Base-by-base conservation (phyloP, 1,139 yeast genomes). In the Casaregolazyma lundiana region DNA sequence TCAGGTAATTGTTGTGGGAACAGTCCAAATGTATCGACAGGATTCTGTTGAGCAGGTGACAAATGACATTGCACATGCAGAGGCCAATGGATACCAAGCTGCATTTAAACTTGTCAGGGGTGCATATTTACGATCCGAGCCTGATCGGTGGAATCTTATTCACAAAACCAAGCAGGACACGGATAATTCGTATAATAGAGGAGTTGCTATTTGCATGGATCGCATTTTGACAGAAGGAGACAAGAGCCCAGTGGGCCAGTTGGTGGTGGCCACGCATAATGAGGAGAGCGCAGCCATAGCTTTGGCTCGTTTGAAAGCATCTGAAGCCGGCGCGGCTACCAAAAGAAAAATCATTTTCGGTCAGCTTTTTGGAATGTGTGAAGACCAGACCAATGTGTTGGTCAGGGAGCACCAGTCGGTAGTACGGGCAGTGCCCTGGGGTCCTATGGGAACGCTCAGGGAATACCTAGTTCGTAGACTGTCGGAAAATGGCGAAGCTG, bases 401-500 rank as follows among this genome's bases (percentile, higher is more conserved):
- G 78, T 87, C 52, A 69, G 72, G 44, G 73, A 80, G 45, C 77
- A 80, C 40, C 87, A 80, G 50, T 81, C 77, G 56, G 86, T 92
- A 49, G 83, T 90, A 69, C 90, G 90, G 68, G 92, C 90, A 64
- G 96, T 92, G 54, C 95, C 97, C 15, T 92, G 97, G 97, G 97
- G 97, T 7, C 97, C 97, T 35, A 95, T 96, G 49, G 70, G 80
- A 56, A 97, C 92, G 69, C 89, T 97, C 49, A 88, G 87, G 70
- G 95, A 88, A 57, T 92, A 92, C 64, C 71, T 92, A 56, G 73
- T 84, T 54, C 83, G 98, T 73, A 79, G 98, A 69, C 74, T 92
- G 55, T 97, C 90, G 69, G 98, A 92, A 70, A 92, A 92, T 61
- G 96, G 96, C 26, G 97, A 90, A 67, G 96, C 97, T 11, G 96